Base-by-base conservation (phyloP, 2,329 filamentous ascomycete species). In the Aureobasidium musti region DNA sequence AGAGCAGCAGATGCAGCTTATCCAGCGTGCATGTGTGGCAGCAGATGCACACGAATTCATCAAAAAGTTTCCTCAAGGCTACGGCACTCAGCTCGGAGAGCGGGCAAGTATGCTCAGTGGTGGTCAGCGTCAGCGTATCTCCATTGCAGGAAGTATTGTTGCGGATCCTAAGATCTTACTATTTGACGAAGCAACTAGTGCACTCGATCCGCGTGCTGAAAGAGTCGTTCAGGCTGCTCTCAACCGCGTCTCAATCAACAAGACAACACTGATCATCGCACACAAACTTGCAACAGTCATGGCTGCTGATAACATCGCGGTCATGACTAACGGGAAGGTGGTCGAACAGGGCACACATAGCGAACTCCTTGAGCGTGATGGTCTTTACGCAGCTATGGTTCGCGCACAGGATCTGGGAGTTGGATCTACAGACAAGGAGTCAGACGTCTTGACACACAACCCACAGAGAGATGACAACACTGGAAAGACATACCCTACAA, bases 371-470 rank as follows among this genome's bases (percentile, higher is more conserved):
- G 73, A 72, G 5, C 69, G 67, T 33, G 72, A 77, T 35, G 80
- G 79, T 2, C 68, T 73, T 0, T 82, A 82, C 68, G 75, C 78
- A 3, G 72, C 73, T 2, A 73, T 83, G 39, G 82, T 85, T 3
- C 74, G 74, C 23, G 78, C 80, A 19, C 82, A 84, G 72, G 79
- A 82, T 68, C 77, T 84, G 5, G 79, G 77, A 26, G 68, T 66
- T 21, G 41, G 10, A 6, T 17, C 41, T 17, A 2, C 17, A 2
- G 63, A 39, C 10, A 56, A n/a, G 35, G 47, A 56, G 4, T 6
- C 2, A 3, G 7, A 56, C 7, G 23, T 5, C 33, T 26, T n/a
- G n/a, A n/a, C n/a, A n/a, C n/a, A 37, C 8, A 11, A 7, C 26
- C 17, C 33, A 53, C 28, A 35, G 30, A n/a, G 28, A 21, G n/a